phyloP scores from a whole-genome alignment of 2,329 filamentous ascomycete genomes.

The Monilinia vaccinii-corymbosi region DNA sequence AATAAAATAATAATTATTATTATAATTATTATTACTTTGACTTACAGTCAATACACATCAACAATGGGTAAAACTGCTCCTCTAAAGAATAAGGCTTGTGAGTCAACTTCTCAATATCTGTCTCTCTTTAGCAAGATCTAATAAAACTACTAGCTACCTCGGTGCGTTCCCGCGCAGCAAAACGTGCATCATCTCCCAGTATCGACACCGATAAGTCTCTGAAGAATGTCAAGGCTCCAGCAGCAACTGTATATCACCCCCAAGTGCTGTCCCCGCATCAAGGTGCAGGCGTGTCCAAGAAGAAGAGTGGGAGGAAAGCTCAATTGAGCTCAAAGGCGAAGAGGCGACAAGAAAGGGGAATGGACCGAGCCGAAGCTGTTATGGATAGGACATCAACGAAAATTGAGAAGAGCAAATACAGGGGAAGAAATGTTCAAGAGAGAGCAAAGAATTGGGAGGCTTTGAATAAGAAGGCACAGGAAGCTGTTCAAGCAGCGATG shows the following conservation, averaged over 20 bases:
- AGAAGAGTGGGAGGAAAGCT: constrained; percentile 49
- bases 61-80: constrained; percentile 30
- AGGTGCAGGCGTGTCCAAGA: constrained; percentile 58
- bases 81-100: constrained; percentile 26
- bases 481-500: constrained; percentile 22
- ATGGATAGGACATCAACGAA: constrained; percentile 49
- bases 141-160: constrained; percentile 37
- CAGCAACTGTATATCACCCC: constrained; percentile 40
- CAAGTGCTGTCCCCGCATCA: constrained; percentile 63
- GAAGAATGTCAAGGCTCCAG: constrained; percentile 46
- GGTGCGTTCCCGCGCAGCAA: constrained; percentile 63
- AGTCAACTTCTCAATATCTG: background rate
- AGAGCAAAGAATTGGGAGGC: constrained; percentile 50
- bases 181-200: constrained; percentile 61
- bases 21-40: too few relatives aligned
- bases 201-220: constrained; percentile 66
- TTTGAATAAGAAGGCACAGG: constrained; percentile 39
- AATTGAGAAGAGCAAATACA: constrained; percentile 44
- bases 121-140: background rate
- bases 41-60: background rate
- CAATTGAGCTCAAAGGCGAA: constrained; percentile 46
- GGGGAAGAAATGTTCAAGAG: constrained; percentile 38
- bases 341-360: constrained; percentile 45
- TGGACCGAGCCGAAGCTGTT: constrained; percentile 51
- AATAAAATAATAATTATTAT: background rate